phyloP scores from a whole-genome alignment of 768 basidiomycete genomes.

The Rhodotorula taiwanensis region DNA sequence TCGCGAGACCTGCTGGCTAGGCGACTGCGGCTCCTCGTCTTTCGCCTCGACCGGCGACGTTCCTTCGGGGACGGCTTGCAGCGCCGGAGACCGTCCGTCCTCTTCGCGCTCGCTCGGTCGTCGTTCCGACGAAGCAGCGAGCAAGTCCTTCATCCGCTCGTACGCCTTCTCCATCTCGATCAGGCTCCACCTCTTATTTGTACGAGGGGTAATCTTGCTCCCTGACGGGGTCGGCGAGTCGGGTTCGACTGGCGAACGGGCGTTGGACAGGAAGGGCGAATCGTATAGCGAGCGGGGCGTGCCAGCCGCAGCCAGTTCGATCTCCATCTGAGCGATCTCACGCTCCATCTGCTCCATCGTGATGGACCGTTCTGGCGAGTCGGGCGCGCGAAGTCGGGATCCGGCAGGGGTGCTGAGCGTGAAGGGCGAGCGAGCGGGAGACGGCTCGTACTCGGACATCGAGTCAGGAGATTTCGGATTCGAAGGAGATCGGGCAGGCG shows the following conservation, averaged over 20 bases:
- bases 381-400: background rate
- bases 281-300: conserved; percentile 11
- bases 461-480: no score
- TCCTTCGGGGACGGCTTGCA: background rate
- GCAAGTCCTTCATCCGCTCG: conserved; percentile 28
- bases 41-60: background rate
- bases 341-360: conserved; percentile 32
- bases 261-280: background rate
- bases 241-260: background rate
- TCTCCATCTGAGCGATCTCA: conserved; percentile 29
- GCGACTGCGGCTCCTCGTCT: background rate
- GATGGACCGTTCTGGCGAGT: background rate
- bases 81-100: no score
- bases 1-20: no score
- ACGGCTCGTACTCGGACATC: background rate
- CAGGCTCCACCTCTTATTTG: conserved; percentile 28
- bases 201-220: conserved; percentile 17
- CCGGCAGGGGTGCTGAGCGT: background rate
- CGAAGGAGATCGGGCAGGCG: background rate
- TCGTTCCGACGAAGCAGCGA: conserved; percentile 9
- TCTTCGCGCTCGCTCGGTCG: background rate
- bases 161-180: conserved; percentile 35
- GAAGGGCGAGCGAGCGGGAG: background rate
- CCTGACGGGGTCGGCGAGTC: background rate
- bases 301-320: conserved; percentile 6